Evolutionary conservation across 148 eudicot species (phyloP), one percentile per base, ranked within the genome.

Genomic region (Chenopodium berlandieri): DNA sequence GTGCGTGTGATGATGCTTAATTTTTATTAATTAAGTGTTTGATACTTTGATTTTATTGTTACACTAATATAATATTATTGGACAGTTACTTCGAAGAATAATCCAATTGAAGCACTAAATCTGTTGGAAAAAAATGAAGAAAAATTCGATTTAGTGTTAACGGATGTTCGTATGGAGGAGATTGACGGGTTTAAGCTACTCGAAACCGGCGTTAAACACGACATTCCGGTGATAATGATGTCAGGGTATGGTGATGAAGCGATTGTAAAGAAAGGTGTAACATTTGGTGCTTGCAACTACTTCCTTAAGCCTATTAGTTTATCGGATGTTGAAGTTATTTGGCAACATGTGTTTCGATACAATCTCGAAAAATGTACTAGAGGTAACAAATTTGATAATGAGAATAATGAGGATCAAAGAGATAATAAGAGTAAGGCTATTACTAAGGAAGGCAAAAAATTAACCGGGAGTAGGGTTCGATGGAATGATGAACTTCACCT

Each of bases 121-220:
- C 50, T 84, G 20, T 52, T 89, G 48, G 80, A 64, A 73, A 75
- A 76, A n/a, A 73, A 85, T 1, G 83, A 65, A 17, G 82, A 84
- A 16, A 81, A 77, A 10, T 87, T 82, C 11, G 90, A 89, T 54
- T 76, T 89, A 23, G 86, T 89, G 6, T 27, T 89, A 30, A 87
- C 88, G 0, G 80, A 86, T 30, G 82, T 88, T 68, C 66, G 58
- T 3, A 82, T 79, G 71, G 52, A 63, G 2, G 87, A 81, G 30
- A 79, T 84, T 31, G 85, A 86, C 44, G 90, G 90, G 12, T 88
- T 86, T 17, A 73, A 67, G 77, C 64, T 88, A 2, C 37, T 86
- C 3, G 85, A 83, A 75, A 80, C 74, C 0, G 82, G 86, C 2
- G 48, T 64, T 3, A 80, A 82, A 30, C 78, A 81, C 4, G 88